phyloP scores from a whole-genome alignment of 306 rosid species.

The Alnus glutinosa region DNA sequence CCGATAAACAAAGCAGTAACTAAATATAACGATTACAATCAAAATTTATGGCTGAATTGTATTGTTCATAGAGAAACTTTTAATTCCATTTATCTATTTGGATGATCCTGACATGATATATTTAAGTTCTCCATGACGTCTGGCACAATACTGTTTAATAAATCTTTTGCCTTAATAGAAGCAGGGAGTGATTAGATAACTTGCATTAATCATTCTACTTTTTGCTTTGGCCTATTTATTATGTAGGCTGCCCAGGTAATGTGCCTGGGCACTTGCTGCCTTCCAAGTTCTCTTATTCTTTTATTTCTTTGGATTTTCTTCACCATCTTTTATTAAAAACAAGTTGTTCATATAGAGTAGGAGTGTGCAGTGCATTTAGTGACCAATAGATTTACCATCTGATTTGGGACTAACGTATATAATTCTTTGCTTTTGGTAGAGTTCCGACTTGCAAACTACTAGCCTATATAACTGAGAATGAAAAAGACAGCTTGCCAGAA shows the following conservation, averaged over 20 bases:
- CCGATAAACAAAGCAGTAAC: not conserved
- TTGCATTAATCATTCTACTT: not conserved
- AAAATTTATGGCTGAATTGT: not conserved
- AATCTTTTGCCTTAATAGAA: not conserved
- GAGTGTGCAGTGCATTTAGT: not conserved
- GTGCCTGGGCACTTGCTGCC: not conserved
- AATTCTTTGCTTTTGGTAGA: constrained; percentile 27
- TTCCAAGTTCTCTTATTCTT: not conserved
- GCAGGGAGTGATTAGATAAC: not conserved
- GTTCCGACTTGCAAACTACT: constrained; percentile 14
- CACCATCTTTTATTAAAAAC: not conserved
- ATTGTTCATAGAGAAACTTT: not conserved
- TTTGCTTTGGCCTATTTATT: not conserved
- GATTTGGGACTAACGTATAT: constrained; percentile 21
- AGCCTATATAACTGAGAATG: constrained; percentile 24
- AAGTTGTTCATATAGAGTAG: constrained; percentile 16
- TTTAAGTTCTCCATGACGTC: not conserved
- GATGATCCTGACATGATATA: not conserved
- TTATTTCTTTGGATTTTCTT: not conserved
- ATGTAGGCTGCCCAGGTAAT: not conserved
- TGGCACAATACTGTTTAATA: not conserved
- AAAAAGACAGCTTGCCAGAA: constrained; percentile 31
- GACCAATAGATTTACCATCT: constrained; percentile 3
- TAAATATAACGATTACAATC: not conserved
- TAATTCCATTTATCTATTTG: not conserved